These are phyloP conservation scores for Auriscalpium vulgare DNA, from an alignment of 768 basidiomycete species.

Conservation along the genomic window DNA sequence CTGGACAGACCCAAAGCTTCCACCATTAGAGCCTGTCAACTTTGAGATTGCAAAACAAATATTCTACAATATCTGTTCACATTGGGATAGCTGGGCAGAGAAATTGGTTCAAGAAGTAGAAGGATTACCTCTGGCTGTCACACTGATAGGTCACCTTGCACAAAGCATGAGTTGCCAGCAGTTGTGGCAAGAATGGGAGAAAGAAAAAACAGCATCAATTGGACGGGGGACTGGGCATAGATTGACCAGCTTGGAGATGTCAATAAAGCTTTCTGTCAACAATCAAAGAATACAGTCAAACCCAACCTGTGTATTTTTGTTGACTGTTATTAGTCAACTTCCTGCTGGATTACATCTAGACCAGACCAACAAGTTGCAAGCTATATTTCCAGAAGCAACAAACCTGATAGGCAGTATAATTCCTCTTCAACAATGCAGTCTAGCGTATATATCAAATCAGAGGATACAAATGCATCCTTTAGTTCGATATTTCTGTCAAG, in stretches of 20 bases:
- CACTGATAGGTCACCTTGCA: no score
- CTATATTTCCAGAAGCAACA: neutral
- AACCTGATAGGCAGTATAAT: neutral
- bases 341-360: neutral
- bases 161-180: neutral
- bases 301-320: neutral
- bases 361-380: neutral
- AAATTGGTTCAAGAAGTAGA: neutral
- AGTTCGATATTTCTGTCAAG: no score
- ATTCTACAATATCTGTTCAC: neutral
- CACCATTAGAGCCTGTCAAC: neutral
- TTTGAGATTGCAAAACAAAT: neutral
- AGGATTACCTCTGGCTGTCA: no score
- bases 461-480: neutral
- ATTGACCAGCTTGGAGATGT: neutral
- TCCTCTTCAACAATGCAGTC: neutral
- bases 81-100: neutral
- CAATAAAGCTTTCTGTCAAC: neutral
- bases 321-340: neutral
- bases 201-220: neutral
- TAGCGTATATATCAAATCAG: neutral
- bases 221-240: neutral
- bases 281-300: neutral
- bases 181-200: neutral
- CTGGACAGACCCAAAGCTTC: neutral